Evolutionary conservation across 1,284 basidiomycete genomes (phyloP).

Genomic region (Mrakiaceae sp.): DNA sequence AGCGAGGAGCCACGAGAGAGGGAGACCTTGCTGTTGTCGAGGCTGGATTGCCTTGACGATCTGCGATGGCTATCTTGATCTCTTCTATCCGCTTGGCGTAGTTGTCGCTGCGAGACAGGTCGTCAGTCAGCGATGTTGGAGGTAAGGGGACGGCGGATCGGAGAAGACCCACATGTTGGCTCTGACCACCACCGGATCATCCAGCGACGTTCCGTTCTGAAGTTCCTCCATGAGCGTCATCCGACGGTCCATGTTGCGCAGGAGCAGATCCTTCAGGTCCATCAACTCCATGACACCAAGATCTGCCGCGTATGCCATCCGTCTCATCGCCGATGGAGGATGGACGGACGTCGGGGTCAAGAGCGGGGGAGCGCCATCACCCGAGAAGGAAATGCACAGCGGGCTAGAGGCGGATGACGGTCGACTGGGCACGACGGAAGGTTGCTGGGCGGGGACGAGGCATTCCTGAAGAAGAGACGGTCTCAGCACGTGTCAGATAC

Average conservation of each 20-base stretch:
- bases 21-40: background rate
- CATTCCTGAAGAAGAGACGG: background rate
- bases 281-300: constrained; percentile 17
- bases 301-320: background rate
- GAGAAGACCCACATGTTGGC: constrained; percentile 23
- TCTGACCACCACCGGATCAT: constrained; percentile 27
- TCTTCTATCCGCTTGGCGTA: constrained; percentile 26
- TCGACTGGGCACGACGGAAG: background rate
- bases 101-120: constrained; percentile 18
- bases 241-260: constrained; percentile 25
- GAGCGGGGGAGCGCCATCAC: background rate
- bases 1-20: too few relatives aligned
- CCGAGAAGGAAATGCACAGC: background rate
- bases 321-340: background rate
- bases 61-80: constrained; percentile 25
- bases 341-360: background rate
- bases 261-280: constrained; percentile 24
- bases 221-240: constrained; percentile 23
- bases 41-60: constrained; percentile 6
- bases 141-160: background rate
- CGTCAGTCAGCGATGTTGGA: background rate
- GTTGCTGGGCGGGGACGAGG: background rate
- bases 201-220: constrained; percentile 22
- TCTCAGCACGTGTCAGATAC: background rate
- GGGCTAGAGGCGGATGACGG: background rate